Evolutionary conservation across 1,284 basidiomycete genomes (phyloP).

Genomic region (Ganoderma lingzhi): DNA sequence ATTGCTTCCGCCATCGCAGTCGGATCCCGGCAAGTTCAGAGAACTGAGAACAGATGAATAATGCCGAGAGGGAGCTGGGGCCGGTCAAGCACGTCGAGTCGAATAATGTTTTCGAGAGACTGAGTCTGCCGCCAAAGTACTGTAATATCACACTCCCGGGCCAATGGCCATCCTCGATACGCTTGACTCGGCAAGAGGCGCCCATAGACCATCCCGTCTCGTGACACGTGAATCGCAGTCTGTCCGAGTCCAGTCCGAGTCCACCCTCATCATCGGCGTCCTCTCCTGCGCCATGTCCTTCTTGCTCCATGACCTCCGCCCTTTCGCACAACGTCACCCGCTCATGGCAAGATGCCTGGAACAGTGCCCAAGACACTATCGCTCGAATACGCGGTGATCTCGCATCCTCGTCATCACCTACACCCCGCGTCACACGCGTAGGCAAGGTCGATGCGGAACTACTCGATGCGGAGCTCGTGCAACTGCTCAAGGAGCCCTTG

Average conservation of each 20-base stretch:
- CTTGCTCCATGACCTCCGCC: conserved; percentile 33
- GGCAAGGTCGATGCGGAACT: conserved; percentile 94
- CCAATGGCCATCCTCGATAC: conserved; percentile 27
- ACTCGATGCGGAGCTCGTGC: conserved; percentile 90
- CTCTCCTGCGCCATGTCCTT: conserved; percentile 26
- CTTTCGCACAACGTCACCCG: conserved; percentile 27
- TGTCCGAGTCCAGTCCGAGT: neutral
- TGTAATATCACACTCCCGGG: neutral
- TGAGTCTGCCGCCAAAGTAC: neutral
- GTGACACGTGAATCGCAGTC: conserved; percentile 29
- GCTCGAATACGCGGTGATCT: conserved; percentile 53
- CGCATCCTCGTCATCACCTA: conserved; percentile 39
- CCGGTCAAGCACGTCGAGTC: neutral
- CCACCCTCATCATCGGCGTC: conserved; percentile 15
- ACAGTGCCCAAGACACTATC: conserved; percentile 62
- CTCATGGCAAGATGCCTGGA: conserved; percentile 71
- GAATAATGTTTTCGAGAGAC: conserved; percentile 12
- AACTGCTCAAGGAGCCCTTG: conserved; percentile 87
- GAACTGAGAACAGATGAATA: neutral
- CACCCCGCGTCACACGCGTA: conserved; percentile 75
- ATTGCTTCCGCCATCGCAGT: conserved; percentile 74
- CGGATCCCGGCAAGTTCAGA: neutral
- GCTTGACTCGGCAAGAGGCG: conserved; percentile 30
- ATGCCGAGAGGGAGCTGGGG: conserved; percentile 4
- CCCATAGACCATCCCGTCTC: conserved; percentile 24